These are phyloP conservation scores for Curvularia eragrostidis DNA, from an alignment of 2,329 filamentous ascomycete genomes.

Conservation along the genomic window DNA sequence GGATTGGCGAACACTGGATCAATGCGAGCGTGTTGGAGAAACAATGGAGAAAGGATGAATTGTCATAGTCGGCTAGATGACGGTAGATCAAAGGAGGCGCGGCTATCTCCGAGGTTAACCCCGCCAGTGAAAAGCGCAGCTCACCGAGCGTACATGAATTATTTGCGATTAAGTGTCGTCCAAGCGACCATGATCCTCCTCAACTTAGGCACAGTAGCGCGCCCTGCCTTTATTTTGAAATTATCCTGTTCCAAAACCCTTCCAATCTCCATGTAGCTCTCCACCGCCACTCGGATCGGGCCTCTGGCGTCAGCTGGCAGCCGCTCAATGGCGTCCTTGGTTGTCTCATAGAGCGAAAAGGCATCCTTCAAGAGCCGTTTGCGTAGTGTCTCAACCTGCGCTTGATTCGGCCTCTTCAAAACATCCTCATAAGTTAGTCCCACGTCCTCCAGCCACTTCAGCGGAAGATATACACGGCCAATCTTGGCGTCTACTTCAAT, in stretches of 20 bases:
- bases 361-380: constrained; percentile 65
- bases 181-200: constrained; percentile 65
- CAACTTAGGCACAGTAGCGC: constrained; percentile 56
- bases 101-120: constrained; percentile 8
- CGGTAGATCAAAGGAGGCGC: constrained; percentile 3
- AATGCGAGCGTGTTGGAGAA: constrained; percentile 2
- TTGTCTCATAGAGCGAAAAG: constrained; percentile 65
- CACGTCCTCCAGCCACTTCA: constrained; percentile 66
- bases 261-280: constrained; percentile 80
- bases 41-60: background rate
- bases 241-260: constrained; percentile 62
- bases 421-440: constrained; percentile 63
- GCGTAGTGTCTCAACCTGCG: constrained; percentile 59
- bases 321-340: constrained; percentile 64
- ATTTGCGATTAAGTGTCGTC: constrained; percentile 56
- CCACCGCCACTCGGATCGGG: constrained; percentile 72
- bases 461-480: constrained; percentile 72
- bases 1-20: background rate
- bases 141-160: constrained; percentile 7
- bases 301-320: constrained; percentile 67
- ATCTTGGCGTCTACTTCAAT: constrained; percentile 71
- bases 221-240: constrained; percentile 53
- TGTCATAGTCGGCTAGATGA: constrained; percentile 1
- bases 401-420: constrained; percentile 57
- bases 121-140: background rate